Base-by-base conservation (phyloP, 2,329 filamentous ascomycete species). In the Clonostachys rhizophaga region DNA sequence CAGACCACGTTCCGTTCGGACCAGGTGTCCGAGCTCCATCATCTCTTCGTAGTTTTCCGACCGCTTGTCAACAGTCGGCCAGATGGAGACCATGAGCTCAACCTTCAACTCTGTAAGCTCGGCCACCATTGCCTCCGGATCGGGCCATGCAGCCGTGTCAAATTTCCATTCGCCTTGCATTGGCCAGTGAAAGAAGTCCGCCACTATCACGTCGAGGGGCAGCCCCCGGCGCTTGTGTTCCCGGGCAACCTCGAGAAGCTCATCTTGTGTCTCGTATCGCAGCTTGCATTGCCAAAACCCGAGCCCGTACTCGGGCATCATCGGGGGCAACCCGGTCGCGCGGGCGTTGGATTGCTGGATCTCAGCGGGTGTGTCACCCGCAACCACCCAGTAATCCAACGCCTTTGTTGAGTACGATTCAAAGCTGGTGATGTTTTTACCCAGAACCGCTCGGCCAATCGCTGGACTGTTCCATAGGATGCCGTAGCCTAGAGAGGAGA, bases 241-340 rank as follows among this genome's bases (percentile, higher is more conserved):
- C 6, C 81, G 61, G 1, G 82, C 82, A 1, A 86, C 73, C 6
- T 67, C 60, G 0, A 86, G 66, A 1, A 85, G 57, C 56, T 86
- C 81, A 16, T 84, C 79, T 54, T 86, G 83, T 0, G 77, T 85
- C 59, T 81, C 77, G 52, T 86, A 86, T 1, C 82, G 71, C 11
- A 85, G 65, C 60, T 84, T 86, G 61, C 80, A 84, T 57, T 86
- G 83, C 81, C 82, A 86, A 57, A 85, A 86, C 0, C 83, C 83
- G 0, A 86, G 68, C 0, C 81, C 82, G 53, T 83, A 85, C 53
- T 85, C 82, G 2, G 83, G 83, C 82, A 86, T 86, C 74, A 81
- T 79, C 0, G 83, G 83, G 0, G 78, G 79, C 34, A 69, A 75
- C 0, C 83, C 83, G 0, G 81, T 82, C 2, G 70, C 77, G 5